Base-by-base conservation (phyloP, 2,329 filamentous ascomycete species). In the Aurifilum marmelostoma region DNA sequence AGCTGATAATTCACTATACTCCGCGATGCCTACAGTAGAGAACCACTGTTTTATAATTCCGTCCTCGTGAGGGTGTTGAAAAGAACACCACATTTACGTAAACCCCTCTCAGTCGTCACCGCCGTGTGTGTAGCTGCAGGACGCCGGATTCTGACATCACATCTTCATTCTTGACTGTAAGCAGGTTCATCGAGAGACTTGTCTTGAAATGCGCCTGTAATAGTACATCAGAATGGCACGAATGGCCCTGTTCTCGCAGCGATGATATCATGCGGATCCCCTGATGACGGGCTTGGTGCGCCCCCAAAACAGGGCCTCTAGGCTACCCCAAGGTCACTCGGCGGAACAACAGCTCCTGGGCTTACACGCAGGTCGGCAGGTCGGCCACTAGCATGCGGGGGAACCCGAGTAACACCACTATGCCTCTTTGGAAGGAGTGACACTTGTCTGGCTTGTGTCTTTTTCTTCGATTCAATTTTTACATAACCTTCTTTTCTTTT, bases 191-290 rank as follows among this genome's bases (percentile, higher is more conserved):
- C n/a, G 43, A 21, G 8, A 39, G 11, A 16, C 34, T 34, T 37
- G n/a, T 37, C 37, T n/a, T 27, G 21, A 37, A 24, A 39, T 39
- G 58, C 21, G 34, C 34, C 8, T 8, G 34, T 29, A 4, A 37
- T 16, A n/a, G 39, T n/a, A n/a, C 32, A 39, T 41, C 11, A 41
- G 39, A n/a, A 41, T 41, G 37, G n/a, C 37, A 37, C n/a, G 34
- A 39, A 12, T 0, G 29, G 34, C 27, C 16, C 37, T 43, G 37
- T 5, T 29, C 37, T 39, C n/a, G 59, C 59, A 62, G 39, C 59
- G 59, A 62, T 62, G 59, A 62, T 62, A 62, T 62, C 59, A 62
- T 62, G 59, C 39, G 59, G 59, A 34, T 62, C 24, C 18, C 3
- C 34, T 60, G 58, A 39, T 60, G 29, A 39, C 32, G 29, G 58